These are phyloP conservation scores for Starmerella bombi DNA, from an alignment of 805 yeast species.

Conservation along the genomic window DNA sequence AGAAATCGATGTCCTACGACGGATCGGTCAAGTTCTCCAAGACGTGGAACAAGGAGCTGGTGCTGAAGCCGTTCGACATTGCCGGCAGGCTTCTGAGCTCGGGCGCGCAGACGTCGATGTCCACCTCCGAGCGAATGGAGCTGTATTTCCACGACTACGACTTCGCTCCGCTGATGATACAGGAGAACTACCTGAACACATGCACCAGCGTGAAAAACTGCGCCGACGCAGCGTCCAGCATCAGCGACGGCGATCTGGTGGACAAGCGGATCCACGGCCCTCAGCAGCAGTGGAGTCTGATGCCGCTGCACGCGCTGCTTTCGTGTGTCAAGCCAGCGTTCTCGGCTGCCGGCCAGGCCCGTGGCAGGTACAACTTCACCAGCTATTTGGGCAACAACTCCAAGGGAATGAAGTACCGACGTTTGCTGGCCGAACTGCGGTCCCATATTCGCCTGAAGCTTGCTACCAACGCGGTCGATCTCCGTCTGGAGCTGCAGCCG, in stretches of 20 bases:
- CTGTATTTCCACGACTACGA: slow-evolving; percentile 89
- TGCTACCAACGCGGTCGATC: slow-evolving; percentile 57
- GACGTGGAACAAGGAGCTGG: slow-evolving; percentile 81
- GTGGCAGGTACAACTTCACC: slow-evolving; percentile 64
- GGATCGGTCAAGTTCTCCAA: slow-evolving; percentile 49
- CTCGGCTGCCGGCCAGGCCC: slow-evolving; percentile 55
- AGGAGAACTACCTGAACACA: slow-evolving; percentile 73
- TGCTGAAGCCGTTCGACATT: slow-evolving; percentile 85
- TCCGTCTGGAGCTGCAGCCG: slow-evolving; percentile 67
- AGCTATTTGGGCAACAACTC: slow-evolving; percentile 86
- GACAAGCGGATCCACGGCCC: slow-evolving; percentile 74
- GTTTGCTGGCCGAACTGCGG: slow-evolving; percentile 75
- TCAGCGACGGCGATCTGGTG: slow-evolving; percentile 72
- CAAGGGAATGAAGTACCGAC: slow-evolving; percentile 58
- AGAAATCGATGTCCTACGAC: slow-evolving; percentile 46
- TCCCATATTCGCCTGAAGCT: slow-evolving; percentile 75
- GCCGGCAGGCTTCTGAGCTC: slow-evolving; percentile 48
- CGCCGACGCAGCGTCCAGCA: slow-evolving; percentile 71
- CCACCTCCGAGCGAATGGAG: slow-evolving; percentile 70
- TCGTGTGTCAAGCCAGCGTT: slow-evolving; percentile 68
- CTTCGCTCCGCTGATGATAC: slow-evolving; percentile 89
- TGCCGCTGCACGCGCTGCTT: slow-evolving; percentile 81
- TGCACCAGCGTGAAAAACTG: slow-evolving; percentile 45
- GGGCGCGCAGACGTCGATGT: slow-evolving; percentile 16
- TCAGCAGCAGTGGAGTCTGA: slow-evolving; percentile 86